Conservation (phyloP, 2,329 filamentous ascomycete genomes). For the Bertia moriformis region DNA sequence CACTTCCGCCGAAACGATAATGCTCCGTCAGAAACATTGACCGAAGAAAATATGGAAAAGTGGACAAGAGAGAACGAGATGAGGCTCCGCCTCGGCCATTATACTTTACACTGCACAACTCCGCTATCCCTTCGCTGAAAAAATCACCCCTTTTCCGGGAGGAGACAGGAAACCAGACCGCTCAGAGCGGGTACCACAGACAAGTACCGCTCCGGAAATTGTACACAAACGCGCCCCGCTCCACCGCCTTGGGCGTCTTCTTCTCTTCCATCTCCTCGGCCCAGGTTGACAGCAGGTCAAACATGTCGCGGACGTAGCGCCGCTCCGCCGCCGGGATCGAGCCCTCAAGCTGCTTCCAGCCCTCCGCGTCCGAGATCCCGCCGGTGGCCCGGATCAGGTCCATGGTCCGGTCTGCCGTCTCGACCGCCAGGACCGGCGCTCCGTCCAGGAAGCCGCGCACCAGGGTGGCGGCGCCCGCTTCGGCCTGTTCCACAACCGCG, state of each 20-base stretch:
- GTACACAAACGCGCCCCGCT: slow-evolving; percentile 74
- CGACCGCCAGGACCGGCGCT: slow-evolving; percentile 80
- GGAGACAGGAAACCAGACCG: too few relatives aligned
- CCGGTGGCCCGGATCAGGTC: slow-evolving; percentile 57
- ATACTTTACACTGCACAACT: too few relatives aligned
- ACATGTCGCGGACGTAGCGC: slow-evolving; percentile 70
- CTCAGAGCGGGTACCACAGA: too few relatives aligned
- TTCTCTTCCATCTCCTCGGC: slow-evolving; percentile 35
- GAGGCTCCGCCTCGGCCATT: too few relatives aligned
- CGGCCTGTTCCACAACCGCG: slow-evolving; percentile 51
- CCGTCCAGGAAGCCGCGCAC: slow-evolving; percentile 62
- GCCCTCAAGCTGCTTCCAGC: slow-evolving; percentile 72
- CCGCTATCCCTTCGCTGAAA: too few relatives aligned
- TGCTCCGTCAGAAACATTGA: too few relatives aligned
- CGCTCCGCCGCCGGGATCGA: slow-evolving; percentile 62
- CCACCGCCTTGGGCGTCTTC: slow-evolving; percentile 13
- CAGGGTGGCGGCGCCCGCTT: too few relatives aligned
- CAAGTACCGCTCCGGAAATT: slow-evolving; percentile 77
- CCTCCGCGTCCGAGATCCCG: slow-evolving; percentile 72
- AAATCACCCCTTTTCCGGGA: too few relatives aligned
- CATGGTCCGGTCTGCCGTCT: slow-evolving; percentile 65
- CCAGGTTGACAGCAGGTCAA: slow-evolving; percentile 58
- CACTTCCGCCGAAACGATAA: too few relatives aligned
- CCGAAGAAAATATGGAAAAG: too few relatives aligned
- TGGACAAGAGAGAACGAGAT: too few relatives aligned